Percentiles rank a stretch among this genome's conserved stretches.
These are phyloP conservation scores for Phaeosphaeriaceae sp. DNA, from an alignment of 2,329 filamentous ascomycete species.

Conservation along the genomic window DNA sequence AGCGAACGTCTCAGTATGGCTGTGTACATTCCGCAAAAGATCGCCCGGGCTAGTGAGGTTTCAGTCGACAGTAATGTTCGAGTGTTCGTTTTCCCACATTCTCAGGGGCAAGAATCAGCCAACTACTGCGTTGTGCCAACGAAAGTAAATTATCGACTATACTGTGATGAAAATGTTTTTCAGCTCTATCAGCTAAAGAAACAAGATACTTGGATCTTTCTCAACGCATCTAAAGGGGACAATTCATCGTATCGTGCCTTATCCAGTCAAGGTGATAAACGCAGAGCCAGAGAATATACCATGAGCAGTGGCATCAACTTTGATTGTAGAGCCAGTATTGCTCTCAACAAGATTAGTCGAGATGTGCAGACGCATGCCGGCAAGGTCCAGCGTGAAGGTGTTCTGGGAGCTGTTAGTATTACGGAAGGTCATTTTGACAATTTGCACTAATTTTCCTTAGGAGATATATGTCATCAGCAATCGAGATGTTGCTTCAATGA, in stretches of 20 bases:
- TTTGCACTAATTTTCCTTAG: constrained; percentile 24
- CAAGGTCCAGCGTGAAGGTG: constrained; percentile 45
- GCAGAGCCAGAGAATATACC: constrained; percentile 31
- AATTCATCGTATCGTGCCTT: constrained; percentile 39
- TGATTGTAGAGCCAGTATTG: constrained; percentile 46
- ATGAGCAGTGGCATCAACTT: constrained; percentile 34
- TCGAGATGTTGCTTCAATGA: constrained; percentile 47
- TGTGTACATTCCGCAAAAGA: constrained; percentile 49
- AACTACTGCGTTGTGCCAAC: constrained; percentile 47
- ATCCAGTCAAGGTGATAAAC: constrained; percentile 26
- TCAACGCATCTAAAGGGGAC: constrained; percentile 38
- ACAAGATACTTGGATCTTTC: constrained; percentile 49
- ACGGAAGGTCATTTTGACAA: not conserved
- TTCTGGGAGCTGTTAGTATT: constrained; percentile 46
- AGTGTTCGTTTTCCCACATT: constrained; percentile 50
- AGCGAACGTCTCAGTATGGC: constrained; percentile 49
- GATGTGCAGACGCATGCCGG: constrained; percentile 49
- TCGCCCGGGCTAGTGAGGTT: constrained; percentile 41
- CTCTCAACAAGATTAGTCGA: constrained; percentile 49
- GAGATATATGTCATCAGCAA: constrained; percentile 55
- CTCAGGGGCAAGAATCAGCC: constrained; percentile 42
- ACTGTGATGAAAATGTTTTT: constrained; percentile 45
- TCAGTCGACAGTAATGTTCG: constrained; percentile 45
- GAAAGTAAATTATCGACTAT: constrained; percentile 48
- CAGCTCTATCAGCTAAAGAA: constrained; percentile 49